These are phyloP conservation scores for Neospora caninum DNA, from an alignment of 169 alveolate genomes.

Conservation along the genomic window DNA sequence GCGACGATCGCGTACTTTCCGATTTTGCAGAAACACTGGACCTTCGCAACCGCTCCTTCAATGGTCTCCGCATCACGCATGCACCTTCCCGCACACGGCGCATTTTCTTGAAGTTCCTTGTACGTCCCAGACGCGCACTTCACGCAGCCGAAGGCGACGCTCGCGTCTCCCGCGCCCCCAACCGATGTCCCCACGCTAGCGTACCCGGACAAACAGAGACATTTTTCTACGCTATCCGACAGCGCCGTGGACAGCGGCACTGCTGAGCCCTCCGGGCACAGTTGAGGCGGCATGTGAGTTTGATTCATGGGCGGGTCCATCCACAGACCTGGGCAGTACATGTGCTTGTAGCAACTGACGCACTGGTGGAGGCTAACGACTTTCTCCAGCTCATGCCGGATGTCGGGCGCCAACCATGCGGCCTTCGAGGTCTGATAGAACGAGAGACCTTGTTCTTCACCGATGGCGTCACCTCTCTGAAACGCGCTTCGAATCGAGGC, in stretches of 20 bases:
- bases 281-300: slow-evolving; percentile 72
- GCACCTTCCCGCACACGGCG: slow-evolving; percentile 71
- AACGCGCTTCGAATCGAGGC: background rate
- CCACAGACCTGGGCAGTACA: slow-evolving; percentile 72
- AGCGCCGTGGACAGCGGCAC: slow-evolving; percentile 63
- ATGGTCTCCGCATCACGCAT: slow-evolving; percentile 68
- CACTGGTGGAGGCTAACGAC: slow-evolving; percentile 62
- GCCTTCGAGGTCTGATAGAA: slow-evolving; percentile 4
- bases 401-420: slow-evolving; percentile 53
- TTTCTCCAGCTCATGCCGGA: slow-evolving; percentile 59
- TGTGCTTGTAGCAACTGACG: slow-evolving; percentile 61
- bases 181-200: slow-evolving; percentile 48
- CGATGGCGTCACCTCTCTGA: background rate
- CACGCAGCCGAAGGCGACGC: slow-evolving; percentile 37
- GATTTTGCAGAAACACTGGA: slow-evolving; percentile 71
- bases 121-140: slow-evolving; percentile 68
- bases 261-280: slow-evolving; percentile 67
- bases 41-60: slow-evolving; percentile 69
- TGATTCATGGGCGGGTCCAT: slow-evolving; percentile 60
- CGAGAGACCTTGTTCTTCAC: slow-evolving; percentile 11
- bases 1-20: slow-evolving; percentile 67
- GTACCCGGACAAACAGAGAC: slow-evolving; percentile 69
- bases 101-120: slow-evolving; percentile 68
- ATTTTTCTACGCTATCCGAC: slow-evolving; percentile 70
- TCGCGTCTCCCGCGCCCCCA: slow-evolving; percentile 2